phyloP scores from a whole-genome alignment of 306 rosid species.

The Cicer arietinum region DNA sequence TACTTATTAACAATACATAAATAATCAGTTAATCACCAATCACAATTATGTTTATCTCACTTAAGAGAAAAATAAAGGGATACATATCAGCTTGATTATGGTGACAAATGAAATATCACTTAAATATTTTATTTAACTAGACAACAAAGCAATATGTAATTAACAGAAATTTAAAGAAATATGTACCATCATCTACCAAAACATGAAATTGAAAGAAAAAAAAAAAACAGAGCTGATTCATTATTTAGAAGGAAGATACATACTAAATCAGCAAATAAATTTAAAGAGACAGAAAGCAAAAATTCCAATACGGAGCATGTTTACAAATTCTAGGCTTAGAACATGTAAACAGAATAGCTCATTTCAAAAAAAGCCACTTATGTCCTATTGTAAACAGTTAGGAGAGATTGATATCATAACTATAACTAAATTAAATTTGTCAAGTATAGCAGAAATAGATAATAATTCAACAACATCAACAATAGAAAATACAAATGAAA shows the following conservation, averaged over 20 bases:
- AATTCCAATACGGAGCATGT: no score
- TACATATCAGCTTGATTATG: conserved; percentile 4
- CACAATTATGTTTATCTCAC: background rate
- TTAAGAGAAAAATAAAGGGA: background rate
- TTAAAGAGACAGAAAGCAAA: no score
- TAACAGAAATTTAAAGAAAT: background rate
- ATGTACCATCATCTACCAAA: background rate
- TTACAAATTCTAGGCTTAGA: background rate
- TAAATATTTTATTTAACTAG: background rate
- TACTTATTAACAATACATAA: conserved; percentile 7
- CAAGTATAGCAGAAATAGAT: background rate
- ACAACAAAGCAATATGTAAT: background rate
- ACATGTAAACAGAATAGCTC: background rate
- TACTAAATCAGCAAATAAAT: background rate
- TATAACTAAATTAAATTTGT: conserved; percentile 2
- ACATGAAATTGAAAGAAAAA: no score
- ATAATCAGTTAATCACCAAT: background rate
- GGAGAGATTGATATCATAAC: conserved; percentile 18
- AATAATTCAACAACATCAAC: conserved; percentile 12
- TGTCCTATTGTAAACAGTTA: conserved; percentile 14
- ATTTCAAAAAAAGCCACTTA: background rate
- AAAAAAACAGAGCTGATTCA: conserved; percentile 1
- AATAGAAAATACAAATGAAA: conserved; percentile 21
- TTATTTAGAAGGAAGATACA: conserved; percentile 8
- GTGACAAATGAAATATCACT: background rate